These are phyloP conservation scores for Alternaria gansuensis DNA, from an alignment of 2,329 filamentous ascomycete species.

Conservation along the genomic window DNA sequence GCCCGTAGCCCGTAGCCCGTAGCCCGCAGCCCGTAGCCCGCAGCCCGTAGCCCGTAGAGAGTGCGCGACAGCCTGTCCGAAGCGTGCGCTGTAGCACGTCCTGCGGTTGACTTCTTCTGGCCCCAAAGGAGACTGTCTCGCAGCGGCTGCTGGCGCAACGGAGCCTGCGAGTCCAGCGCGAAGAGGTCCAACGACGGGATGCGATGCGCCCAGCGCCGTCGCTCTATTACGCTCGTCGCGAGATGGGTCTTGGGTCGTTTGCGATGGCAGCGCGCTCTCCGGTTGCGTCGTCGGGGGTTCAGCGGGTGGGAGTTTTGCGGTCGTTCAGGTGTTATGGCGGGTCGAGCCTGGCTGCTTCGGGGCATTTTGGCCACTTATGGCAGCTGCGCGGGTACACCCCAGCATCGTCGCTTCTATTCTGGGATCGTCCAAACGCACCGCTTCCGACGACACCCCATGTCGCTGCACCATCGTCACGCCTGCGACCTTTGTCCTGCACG, in stretches of 20 bases:
- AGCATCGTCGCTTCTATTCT: slow-evolving; percentile 29
- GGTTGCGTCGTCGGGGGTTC: slow-evolving; percentile 28
- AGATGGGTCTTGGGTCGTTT: slow-evolving; percentile 18
- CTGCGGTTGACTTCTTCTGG: not conserved
- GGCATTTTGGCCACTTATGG: slow-evolving; percentile 39
- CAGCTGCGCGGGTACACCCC: slow-evolving; percentile 25
- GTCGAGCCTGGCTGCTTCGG: slow-evolving; percentile 34
- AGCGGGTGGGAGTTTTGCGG: slow-evolving; percentile 43
- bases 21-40: too few species aligned
- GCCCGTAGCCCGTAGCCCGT: slow-evolving; percentile 11
- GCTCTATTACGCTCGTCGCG: slow-evolving; percentile 17
- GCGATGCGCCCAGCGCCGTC: slow-evolving; percentile 42
- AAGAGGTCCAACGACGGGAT: slow-evolving; percentile 37
- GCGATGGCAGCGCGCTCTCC: slow-evolving; percentile 20
- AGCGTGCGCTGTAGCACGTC: not conserved
- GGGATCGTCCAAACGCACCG: slow-evolving; percentile 22
- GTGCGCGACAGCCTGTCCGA: slow-evolving; percentile 19
- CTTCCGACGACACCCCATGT: slow-evolving; percentile 20
- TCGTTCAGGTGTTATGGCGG: slow-evolving; percentile 31
- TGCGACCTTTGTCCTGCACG: not conserved
- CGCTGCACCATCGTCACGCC: slow-evolving; percentile 26
- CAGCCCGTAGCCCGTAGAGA: slow-evolving; percentile 10
- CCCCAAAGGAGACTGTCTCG: not conserved
- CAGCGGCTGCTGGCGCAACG: slow-evolving; percentile 25
- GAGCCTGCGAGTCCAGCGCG: slow-evolving; percentile 32